Base-by-base conservation (phyloP, 352 stramenopile species). In the Pythium biforme region DNA sequence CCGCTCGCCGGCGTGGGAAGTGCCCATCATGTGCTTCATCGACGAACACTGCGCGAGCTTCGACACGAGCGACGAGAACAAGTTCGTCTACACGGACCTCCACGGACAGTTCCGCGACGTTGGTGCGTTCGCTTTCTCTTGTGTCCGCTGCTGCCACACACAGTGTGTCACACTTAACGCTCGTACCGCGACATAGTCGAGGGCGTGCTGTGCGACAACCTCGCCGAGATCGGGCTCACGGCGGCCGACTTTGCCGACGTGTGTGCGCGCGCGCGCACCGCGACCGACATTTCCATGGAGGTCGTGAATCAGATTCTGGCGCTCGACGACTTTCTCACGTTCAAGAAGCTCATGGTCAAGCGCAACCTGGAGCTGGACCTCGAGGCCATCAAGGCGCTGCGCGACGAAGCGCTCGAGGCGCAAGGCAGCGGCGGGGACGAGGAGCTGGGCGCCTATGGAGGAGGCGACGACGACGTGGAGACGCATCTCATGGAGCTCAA, bases 291-390 rank as follows among this genome's bases (percentile, higher is more conserved):
- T 29, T 89, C 78, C 55, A 76, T 77, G 50, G 75, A 85, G 19
- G 88, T 96, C n/a, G 76, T 96, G 60, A 89, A 93, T 56, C 81
- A 95, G 62, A 87, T 97, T 37, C 65, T 96, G 23, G 88, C 90
- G 15, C 92, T 96, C 70, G 86, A 96, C 66, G 88, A 97, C 72
- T 97, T 96, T 61, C 48, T 95, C 48, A 94, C 84, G 31, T 97
- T 96, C 72, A 97, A 96, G 72, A 96, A 95, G 65, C 81, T 97
- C 66, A 97, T 96, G 90, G 72, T 94, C 41, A 97, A 96, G 72
- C 83, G 86, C 57, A 96, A 96, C 64, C 73, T 95, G 20, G 90
- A 97, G 66, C 81, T 97, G 37, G 88, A 97, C 73, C 74, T 96
- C 20, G 90, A 97, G 59, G 86, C 85, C 4, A 89, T 97, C 57